These are phyloP conservation scores for Nepenthes mirabilis DNA, from an alignment of 148 eudicot species.

Conservation along the genomic window DNA sequence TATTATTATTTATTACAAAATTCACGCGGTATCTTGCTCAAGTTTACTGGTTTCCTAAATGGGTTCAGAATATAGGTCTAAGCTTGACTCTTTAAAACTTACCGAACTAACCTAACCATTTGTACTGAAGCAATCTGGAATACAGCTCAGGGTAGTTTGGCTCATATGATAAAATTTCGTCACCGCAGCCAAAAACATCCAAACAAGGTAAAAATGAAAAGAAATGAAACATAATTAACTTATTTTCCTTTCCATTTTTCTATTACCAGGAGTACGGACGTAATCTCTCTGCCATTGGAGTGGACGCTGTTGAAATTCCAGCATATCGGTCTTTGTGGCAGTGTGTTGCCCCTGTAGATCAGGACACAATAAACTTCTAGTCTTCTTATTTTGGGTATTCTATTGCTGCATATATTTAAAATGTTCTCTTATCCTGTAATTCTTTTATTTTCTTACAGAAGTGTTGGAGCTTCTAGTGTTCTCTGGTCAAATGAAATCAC, in stretches of 20 bases:
- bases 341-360: constrained; percentile 75
- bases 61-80: no score
- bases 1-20: no score
- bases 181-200: not conserved
- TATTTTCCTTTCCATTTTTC: not conserved
- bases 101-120: no score
- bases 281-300: constrained; percentile 68
- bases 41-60: no score
- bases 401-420: not conserved
- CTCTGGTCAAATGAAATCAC: not conserved
- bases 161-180: no score
- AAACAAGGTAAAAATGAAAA: not conserved
- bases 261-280: constrained; percentile 77
- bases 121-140: no score
- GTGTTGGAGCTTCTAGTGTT: not conserved
- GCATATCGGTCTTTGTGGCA: constrained; percentile 71
- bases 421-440: not conserved
- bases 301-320: constrained; percentile 62
- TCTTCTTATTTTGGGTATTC: not conserved
- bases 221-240: not conserved
- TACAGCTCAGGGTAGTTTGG: no score
- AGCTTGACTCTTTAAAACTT: no score
- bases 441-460: not conserved
- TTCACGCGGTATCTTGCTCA: no score
- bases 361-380: constrained; percentile 51